phyloP scores from a whole-genome alignment of 2,329 filamentous ascomycete species.

The Pestalotiopsis sp. region DNA sequence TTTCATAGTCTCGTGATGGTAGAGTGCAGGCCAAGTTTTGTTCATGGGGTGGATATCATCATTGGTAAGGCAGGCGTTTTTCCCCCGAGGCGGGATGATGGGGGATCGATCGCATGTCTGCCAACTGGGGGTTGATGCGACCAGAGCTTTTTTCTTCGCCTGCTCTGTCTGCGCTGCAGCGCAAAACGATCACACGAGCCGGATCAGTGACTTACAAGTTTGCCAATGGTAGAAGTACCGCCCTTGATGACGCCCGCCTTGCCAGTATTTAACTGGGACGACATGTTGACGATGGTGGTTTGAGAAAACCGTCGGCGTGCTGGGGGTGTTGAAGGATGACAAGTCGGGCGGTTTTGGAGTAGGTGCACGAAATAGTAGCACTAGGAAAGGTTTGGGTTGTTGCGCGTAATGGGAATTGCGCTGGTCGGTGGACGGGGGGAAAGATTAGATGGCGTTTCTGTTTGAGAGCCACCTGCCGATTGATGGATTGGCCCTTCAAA shows the following conservation, averaged over 20 bases:
- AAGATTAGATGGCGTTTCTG: background rate
- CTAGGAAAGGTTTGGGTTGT: background rate
- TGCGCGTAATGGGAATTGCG: conserved; percentile 2
- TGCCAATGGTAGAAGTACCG: conserved; percentile 57
- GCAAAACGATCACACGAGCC: background rate
- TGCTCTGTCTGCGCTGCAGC: background rate
- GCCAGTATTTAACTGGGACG: conserved; percentile 41
- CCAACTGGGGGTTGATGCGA: conserved; percentile 1
- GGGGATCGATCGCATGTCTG: background rate
- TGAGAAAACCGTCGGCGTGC: conserved; percentile 3
- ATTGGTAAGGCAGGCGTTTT: background rate
- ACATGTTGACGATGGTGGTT: conserved; percentile 8
- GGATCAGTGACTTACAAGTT: conserved; percentile 52
- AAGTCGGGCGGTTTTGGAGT: conserved; percentile 5
- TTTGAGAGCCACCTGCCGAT: background rate
- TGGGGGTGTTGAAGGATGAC: conserved; percentile 9
- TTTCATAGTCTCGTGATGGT: conserved; percentile 12
- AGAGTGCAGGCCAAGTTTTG: background rate
- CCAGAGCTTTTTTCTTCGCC: background rate
- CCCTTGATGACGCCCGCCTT: conserved; percentile 61
- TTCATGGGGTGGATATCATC: background rate
- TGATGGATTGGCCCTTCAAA: background rate
- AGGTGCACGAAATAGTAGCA: background rate
- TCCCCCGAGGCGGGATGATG: background rate
- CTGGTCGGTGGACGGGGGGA: background rate